These are phyloP conservation scores for Rhododendron griersonianum DNA, from an alignment of 148 eudicot genomes.

Conservation along the genomic window DNA sequence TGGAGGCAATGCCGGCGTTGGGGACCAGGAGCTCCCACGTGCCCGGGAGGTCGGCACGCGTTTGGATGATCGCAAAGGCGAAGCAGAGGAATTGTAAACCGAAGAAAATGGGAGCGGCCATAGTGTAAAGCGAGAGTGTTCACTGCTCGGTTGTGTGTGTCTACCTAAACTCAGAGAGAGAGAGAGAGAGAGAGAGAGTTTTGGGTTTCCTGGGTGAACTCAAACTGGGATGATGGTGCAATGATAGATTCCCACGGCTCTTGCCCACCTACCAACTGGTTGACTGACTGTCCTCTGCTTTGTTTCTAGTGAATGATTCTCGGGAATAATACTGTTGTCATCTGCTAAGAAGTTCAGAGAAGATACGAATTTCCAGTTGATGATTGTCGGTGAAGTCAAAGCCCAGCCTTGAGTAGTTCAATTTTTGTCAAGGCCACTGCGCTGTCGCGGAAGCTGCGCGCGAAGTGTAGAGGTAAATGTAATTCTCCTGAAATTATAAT, in stretches of 20 bases:
- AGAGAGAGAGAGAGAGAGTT: not conserved
- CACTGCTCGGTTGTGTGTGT: not conserved
- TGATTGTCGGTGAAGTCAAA: not conserved
- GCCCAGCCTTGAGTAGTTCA: not conserved
- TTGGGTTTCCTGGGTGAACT: no score
- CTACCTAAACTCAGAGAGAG: no score
- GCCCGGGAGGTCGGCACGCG: not conserved
- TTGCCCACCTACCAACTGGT: not conserved
- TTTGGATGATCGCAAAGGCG: not conserved
- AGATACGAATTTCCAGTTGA: not conserved
- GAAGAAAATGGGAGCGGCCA: not conserved
- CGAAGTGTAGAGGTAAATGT: no score
- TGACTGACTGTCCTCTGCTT: not conserved
- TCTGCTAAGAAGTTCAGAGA: not conserved
- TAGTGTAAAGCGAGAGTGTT: not conserved
- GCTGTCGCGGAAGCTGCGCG: no score
- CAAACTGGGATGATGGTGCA: no score
- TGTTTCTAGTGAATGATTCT: no score
- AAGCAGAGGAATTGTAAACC: not conserved
- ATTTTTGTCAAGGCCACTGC: no score
- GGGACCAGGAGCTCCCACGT: not conserved
- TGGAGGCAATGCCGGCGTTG: conserved; percentile 30
- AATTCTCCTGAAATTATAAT: no score
- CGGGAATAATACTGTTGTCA: not conserved
- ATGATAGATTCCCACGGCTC: no score